phyloP scores from a whole-genome alignment of 345 rosid species.

The Rubroshorea leprosula region DNA sequence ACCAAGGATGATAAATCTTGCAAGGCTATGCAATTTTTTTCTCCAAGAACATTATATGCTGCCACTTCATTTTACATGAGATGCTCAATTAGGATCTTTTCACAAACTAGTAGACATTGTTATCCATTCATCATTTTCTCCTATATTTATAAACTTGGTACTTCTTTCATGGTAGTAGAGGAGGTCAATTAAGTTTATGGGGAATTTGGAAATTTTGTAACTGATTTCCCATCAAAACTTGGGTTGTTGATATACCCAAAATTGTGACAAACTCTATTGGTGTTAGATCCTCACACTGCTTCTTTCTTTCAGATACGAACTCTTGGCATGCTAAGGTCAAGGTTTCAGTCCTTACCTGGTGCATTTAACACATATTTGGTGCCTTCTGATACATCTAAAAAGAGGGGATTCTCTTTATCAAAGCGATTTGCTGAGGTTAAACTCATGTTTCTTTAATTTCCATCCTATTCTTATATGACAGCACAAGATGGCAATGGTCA shows the following conservation, averaged over 20 bases:
- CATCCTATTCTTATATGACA: slow-evolving; percentile 4
- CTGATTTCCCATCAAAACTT: background rate
- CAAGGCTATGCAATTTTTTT: background rate
- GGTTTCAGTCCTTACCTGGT: slow-evolving; percentile 91
- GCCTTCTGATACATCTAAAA: slow-evolving; percentile 69
- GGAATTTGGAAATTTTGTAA: background rate
- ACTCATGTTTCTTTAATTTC: slow-evolving; percentile 14
- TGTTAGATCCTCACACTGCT: slow-evolving; percentile 4
- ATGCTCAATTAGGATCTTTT: background rate
- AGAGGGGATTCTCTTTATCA: slow-evolving; percentile 81
- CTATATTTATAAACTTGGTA: no score
- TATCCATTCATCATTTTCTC: background rate
- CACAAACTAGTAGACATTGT: background rate
- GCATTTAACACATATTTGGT: slow-evolving; percentile 87
- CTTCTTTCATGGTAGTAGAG: no score
- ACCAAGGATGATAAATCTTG: background rate
- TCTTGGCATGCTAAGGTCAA: slow-evolving; percentile 90
- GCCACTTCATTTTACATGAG: background rate
- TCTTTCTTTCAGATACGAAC: slow-evolving; percentile 63
- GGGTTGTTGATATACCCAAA: background rate
- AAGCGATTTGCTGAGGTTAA: slow-evolving; percentile 81
- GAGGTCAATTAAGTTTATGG: background rate
- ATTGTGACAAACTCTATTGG: background rate
- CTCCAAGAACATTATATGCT: background rate
- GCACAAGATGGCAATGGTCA: slow-evolving; percentile 12